These are phyloP conservation scores for Sanghuangporus weigelae DNA, from an alignment of 1,284 basidiomycete species.

Conservation along the genomic window DNA sequence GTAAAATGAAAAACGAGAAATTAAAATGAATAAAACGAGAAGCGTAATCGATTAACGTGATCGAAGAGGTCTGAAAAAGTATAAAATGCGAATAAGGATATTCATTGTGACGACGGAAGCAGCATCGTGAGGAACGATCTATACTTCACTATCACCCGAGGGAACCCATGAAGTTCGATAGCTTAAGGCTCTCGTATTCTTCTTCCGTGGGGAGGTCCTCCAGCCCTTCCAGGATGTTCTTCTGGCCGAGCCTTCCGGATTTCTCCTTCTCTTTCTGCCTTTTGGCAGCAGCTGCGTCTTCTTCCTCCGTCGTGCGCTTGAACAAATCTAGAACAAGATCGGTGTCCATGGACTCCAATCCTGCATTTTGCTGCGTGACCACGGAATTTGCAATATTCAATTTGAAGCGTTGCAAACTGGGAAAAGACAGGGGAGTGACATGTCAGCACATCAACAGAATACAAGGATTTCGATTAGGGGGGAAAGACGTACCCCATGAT, in stretches of 20 bases:
- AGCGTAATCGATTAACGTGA: neutral
- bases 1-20: neutral
- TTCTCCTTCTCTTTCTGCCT: slow-evolving; percentile 54
- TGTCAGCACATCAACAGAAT: slow-evolving; percentile 20
- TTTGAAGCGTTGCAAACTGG: slow-evolving; percentile 95
- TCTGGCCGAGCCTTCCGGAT: slow-evolving; percentile 55
- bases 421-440: neutral
- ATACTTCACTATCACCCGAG: slow-evolving; percentile 36
- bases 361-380: slow-evolving; percentile 96
- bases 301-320: slow-evolving; percentile 70
- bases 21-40: neutral
- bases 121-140: neutral
- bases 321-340: slow-evolving; percentile 96
- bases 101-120: neutral
- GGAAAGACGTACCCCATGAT: slow-evolving; percentile 87
- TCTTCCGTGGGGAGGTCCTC: slow-evolving; percentile 88
- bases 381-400: slow-evolving; percentile 96
- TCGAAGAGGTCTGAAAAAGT: neutral
- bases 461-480: slow-evolving; percentile 3
- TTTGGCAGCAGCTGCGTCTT: slow-evolving; percentile 54
- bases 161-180: slow-evolving; percentile 81
- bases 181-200: slow-evolving; percentile 82
- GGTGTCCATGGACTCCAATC: slow-evolving; percentile 93
- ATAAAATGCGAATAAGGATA: slow-evolving; percentile 16
- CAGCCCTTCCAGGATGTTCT: slow-evolving; percentile 78